Evolutionary conservation across 768 basidiomycete genomes (phyloP), one percentile per base, ranked within the genome.

Genomic region (Leccinum subtestaceum): DNA sequence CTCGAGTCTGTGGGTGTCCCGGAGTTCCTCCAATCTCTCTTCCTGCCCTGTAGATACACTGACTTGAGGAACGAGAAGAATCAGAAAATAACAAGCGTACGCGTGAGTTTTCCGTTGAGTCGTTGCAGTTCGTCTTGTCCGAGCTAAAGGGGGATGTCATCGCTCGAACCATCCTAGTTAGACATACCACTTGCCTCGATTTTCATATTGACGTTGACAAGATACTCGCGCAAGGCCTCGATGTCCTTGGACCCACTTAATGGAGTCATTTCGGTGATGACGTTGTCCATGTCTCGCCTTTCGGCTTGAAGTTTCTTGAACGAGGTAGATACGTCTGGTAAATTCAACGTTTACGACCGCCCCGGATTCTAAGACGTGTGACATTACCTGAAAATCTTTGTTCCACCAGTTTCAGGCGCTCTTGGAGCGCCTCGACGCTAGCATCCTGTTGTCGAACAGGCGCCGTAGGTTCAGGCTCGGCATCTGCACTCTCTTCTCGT

Each of bases 1-100:
- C 73, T 96, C 94, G 9, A 91, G 78, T 13, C 80, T 81, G 68
- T 96, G 95, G 7, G 85, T 91, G 62, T 94, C 91, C 36, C 86
- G 86, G 0, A 98, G 76, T 69, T 97, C 94, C 63, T 91, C 88
- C 11, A 93, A 80, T 8, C 88, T 88, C 53, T 85, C 86, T 56
- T 92, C 92, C 75, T 96, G 93, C 13, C 86, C 94, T 96, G 64
- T 43, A 53, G 12, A 53, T 52, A 46, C 21, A 52, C 67, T 29
- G 54, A 60, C 36, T 63, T 15, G 15, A 48, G n/a, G 5, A 49
- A 46, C 25, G 45, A 47, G 32, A 3, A 34, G 38, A 3, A 38
- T 40, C 11, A n/a, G 34, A 40, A 38, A 48, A 32, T 1, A n/a
- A 48, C 31, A 21, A 15, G 66, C 87, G 67, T 69, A 95, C 95